Evolutionary conservation across 305 asterid species (phyloP).

Genomic region (Solanum hybrid): DNA sequence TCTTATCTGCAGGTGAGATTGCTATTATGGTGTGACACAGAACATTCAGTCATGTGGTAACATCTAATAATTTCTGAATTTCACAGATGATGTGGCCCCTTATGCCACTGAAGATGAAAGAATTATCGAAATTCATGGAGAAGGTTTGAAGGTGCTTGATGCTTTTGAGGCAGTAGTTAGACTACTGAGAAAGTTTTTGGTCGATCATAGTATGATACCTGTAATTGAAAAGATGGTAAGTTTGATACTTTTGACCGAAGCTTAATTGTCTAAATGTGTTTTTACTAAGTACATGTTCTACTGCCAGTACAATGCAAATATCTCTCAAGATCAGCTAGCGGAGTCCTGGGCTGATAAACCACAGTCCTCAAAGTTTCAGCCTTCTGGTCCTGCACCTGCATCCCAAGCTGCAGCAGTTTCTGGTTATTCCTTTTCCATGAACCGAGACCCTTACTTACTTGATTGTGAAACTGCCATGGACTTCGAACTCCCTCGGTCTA

Average conservation of each 20-base stretch:
- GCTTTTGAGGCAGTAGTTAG: constrained; percentile 14
- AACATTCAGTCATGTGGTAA: not conserved
- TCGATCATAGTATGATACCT: constrained; percentile 13
- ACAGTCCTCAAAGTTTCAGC: constrained; percentile 7
- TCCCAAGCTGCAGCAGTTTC: constrained; percentile 5
- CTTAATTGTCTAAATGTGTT: not conserved
- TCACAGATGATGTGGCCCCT: constrained; percentile 11
- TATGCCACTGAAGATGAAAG: constrained; percentile 16
- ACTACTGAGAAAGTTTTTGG: constrained; percentile 17
- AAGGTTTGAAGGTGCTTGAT: constrained; percentile 13
- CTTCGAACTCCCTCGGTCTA: not conserved
- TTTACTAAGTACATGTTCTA: not conserved
- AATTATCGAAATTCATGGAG: constrained; percentile 16
- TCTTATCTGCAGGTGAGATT: constrained; percentile 10
- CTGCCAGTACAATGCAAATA: constrained; percentile 8
- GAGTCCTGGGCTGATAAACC: constrained; percentile 16
- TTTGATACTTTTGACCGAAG: not conserved
- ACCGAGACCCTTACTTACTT: constrained; percentile 4
- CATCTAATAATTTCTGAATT: not conserved
- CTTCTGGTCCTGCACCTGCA: constrained; percentile 5
- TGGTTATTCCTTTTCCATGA: constrained; percentile 11
- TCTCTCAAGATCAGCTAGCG: constrained; percentile 7
- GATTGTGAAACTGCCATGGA: constrained; percentile 8
- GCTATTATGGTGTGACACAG: not conserved
- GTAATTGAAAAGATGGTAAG: constrained; percentile 13